Evolutionary conservation across 768 basidiomycete species (phyloP), one percentile per base, ranked within the genome.

Genomic region (Tephrocybe sp.): DNA sequence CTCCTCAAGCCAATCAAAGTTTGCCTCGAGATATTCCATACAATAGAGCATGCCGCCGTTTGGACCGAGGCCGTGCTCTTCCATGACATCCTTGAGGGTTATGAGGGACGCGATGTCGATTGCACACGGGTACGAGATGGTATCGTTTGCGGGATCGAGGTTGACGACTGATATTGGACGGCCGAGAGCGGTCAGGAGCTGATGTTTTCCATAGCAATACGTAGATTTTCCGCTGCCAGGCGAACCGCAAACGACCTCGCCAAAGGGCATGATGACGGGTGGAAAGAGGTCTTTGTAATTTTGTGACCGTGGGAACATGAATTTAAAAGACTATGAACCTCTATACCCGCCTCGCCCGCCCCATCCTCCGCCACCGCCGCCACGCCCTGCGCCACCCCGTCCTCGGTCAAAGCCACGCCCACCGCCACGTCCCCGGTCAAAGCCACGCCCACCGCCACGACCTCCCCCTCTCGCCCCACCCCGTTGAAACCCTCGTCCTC

Each of bases 31-130:
- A 61, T 97, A 97, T 62, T 97, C 94, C 80, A 97, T 88, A 63
- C 93, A 95, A 61, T 93, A 98, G 22, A 98, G 68, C 86, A 97
- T 91, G 5, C 82, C 95, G 12, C 97, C 97, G 57, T 99, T 99
- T 0, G 97, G 97, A 0, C 97, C 97, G 1, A 99, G 76, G 0
- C 82, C 80, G 57, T 87, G 81, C 45, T 84, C 81, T 11, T 82
- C 68, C 94, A 97, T 97, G 15, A 82, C 92, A 58, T 92, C 88
- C 41, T 86, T 72, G 30, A 98, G 80, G 0, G 87, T 92, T 64
- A 99, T 89, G 47, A 98, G 79, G 0, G 82, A 81, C 0, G 88
- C 76, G 43, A 98, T 88, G 63, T 89, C 83, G 63, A 99, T 74
- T 0, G 88, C 83, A 63, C 92, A 95, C 23, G 93, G 93, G 68